Evolutionary conservation across 352 stramenopile species (phyloP).

Genomic region (Globisporangium viniferum): DNA sequence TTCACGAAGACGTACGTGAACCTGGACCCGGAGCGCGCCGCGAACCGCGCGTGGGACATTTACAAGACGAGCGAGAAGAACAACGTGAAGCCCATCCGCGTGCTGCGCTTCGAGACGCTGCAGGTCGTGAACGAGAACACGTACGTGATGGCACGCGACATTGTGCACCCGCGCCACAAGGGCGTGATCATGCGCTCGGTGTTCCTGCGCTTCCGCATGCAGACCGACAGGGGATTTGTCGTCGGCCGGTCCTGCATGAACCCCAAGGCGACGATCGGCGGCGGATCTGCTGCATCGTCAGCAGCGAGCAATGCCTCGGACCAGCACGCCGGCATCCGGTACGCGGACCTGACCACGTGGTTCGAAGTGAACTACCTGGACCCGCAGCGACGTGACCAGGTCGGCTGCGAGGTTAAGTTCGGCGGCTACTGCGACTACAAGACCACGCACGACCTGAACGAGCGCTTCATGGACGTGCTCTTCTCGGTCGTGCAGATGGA

Average conservation of each 20-base stretch:
- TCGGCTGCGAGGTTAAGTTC: slow-evolving; percentile 30
- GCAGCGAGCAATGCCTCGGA: not conserved
- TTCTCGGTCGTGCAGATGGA: slow-evolving; percentile 35
- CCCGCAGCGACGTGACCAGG: slow-evolving; percentile 19
- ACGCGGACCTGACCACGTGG: slow-evolving; percentile 34
- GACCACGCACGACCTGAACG: slow-evolving; percentile 35
- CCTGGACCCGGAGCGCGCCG: slow-evolving; percentile 22
- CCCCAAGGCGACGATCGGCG: slow-evolving; percentile 4
- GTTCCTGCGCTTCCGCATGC: slow-evolving; percentile 38
- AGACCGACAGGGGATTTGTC: slow-evolving; percentile 31
- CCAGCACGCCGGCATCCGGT: slow-evolving; percentile 13
- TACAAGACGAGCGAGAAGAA: slow-evolving; percentile 31
- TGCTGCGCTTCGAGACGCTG: slow-evolving; percentile 39
- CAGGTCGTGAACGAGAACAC: slow-evolving; percentile 41
- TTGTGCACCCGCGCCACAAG: slow-evolving; percentile 35
- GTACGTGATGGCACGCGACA: slow-evolving; percentile 34
- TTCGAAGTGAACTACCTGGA: slow-evolving; percentile 35
- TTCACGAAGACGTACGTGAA: slow-evolving; percentile 34
- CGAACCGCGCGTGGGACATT: slow-evolving; percentile 29
- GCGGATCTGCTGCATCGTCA: not conserved
- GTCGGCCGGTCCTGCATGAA: slow-evolving; percentile 37
- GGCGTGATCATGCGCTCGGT: slow-evolving; percentile 35
- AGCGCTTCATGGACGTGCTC: slow-evolving; percentile 33
- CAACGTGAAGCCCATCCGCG: slow-evolving; percentile 29
- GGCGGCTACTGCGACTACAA: slow-evolving; percentile 36